A percentile compares a stretch with the other conserved stretches of the same genome.
Conservation (phyloP, 2,329 filamentous ascomycete species). For the Parascedosporium putredinis region DNA sequence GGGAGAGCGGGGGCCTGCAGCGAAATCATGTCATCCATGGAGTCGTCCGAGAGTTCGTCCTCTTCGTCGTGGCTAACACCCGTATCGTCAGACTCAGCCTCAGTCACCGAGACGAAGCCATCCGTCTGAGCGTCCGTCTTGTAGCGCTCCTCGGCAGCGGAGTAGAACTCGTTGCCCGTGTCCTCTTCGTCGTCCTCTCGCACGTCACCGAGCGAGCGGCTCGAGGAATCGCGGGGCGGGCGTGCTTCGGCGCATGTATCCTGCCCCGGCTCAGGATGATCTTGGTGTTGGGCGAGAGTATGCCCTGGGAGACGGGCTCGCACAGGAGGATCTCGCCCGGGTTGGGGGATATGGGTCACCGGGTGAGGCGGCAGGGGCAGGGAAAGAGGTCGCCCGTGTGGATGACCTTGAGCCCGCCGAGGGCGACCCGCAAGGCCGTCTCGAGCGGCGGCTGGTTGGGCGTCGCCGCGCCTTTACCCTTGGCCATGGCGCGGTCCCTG, state of each 20-base stretch:
- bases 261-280: constrained; percentile 67
- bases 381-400: constrained; percentile 73
- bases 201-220: constrained; percentile 48
- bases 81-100: constrained; percentile 53
- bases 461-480: constrained; percentile 5
- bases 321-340: constrained; percentile 86
- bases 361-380: constrained; percentile 75
- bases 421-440: constrained; percentile 60
- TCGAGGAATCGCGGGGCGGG: constrained; percentile 35
- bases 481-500: constrained; percentile 39
- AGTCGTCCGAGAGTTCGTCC: constrained; percentile 76
- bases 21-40: constrained; percentile 87
- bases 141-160: constrained; percentile 71
- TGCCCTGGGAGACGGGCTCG: constrained; percentile 84
- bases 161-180: constrained; percentile 84
- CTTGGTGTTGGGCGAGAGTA: constrained; percentile 66
- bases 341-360: constrained; percentile 75
- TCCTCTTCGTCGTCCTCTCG: constrained; percentile 64
- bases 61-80: constrained; percentile 58
- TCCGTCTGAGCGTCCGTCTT: constrained; percentile 49
- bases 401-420: constrained; percentile 64
- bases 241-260: constrained; percentile 41
- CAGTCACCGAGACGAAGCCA: constrained; percentile 42
- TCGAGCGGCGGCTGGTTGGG: constrained; percentile 46
- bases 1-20: constrained; percentile 70